phyloP scores from a whole-genome alignment of 2,329 filamentous ascomycete genomes.

The Monosporascus sp. region DNA sequence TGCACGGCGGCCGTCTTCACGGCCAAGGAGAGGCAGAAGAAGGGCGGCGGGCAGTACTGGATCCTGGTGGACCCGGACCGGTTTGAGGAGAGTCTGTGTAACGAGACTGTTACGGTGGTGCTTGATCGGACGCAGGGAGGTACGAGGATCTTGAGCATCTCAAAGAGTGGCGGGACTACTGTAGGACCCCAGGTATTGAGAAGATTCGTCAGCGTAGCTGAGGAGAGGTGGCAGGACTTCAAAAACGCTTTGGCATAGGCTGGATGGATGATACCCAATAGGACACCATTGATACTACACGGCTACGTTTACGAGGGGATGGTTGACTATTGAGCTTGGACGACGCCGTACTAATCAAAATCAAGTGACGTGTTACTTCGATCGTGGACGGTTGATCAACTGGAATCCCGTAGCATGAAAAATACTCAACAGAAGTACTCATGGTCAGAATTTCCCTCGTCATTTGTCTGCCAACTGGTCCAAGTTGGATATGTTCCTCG shows the following conservation, averaged over 20 bases:
- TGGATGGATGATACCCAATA: slow-evolving; percentile 14
- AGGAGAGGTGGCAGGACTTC: slow-evolving; percentile 60
- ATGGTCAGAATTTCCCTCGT: too few species aligned
- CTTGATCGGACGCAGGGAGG: slow-evolving; percentile 57
- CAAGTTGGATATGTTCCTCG: too few species aligned
- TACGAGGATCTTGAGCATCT: slow-evolving; percentile 62
- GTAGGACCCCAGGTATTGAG: slow-evolving; percentile 60
- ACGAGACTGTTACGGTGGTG: slow-evolving; percentile 77
- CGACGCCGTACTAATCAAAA: too few species aligned
- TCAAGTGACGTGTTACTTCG: too few species aligned
- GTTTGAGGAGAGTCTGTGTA: slow-evolving; percentile 80
- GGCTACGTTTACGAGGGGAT: too few species aligned
- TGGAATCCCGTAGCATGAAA: too few species aligned
- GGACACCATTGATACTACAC: neutral
- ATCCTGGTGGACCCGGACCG: slow-evolving; percentile 82
- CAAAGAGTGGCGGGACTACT: slow-evolving; percentile 76
- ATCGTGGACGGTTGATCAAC: too few species aligned
- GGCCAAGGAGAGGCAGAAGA: slow-evolving; percentile 49
- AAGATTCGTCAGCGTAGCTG: slow-evolving; percentile 53
- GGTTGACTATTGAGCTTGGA: too few species aligned
- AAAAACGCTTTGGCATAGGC: slow-evolving; percentile 14
- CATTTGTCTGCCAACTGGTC: too few species aligned
- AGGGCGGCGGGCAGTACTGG: slow-evolving; percentile 55
- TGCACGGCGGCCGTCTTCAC: slow-evolving; percentile 76
- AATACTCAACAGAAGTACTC: too few species aligned